Evolutionary conservation across 352 stramenopile species (phyloP), one percentile per base, ranked within the genome.

Genomic region (Globisporangium solare): DNA sequence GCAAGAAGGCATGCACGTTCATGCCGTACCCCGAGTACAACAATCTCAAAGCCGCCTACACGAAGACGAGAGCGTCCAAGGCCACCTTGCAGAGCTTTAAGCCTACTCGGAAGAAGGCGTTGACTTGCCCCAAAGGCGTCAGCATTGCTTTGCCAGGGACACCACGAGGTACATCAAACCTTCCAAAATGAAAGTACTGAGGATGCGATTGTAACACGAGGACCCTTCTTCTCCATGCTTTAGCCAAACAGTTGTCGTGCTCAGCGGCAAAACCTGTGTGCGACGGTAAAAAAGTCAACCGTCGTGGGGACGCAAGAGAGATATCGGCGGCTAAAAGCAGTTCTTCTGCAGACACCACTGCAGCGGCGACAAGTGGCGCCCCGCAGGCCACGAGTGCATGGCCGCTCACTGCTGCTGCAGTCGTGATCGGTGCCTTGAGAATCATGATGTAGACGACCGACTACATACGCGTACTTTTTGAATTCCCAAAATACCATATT

Each of bases 31-130:
- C 83, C 5, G 79, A 93, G 64, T 89, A 79, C 52, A 62, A 77
- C 3, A 81, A 82, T 63, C 70, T 93, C 37, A 87, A 88, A 59
- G 69, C 68, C 37, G 79, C 79, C 15, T 93, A 88, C 74, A 86
- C 76, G 6, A 83, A 68, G 0, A 92, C 81, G 1, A 70, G 68
- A 48, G 61, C 61, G 13, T 89, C 81, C 24, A 85, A 71, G 1
- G 32, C 88, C 20, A 84, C 43, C 35, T 39, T 64, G 46, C 56
- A 71, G 20, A 60, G 56, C 27, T 92, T 68, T 62, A 68, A 24
- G 17, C 66, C 76, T 1, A 54, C 40, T 48, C 71, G 73, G n/a
- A 60, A 56, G 18, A 52, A 54, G 20, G 74, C 79, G n/a, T 55
- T 84, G 8, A 64, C 53, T 0, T 89, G 76, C 20, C 79, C 79